Percentiles rank a stretch among this genome's conserved stretches.
These are phyloP conservation scores for Aspergillus proliferans DNA, from an alignment of 2,329 filamentous ascomycete genomes.

Conservation along the genomic window DNA sequence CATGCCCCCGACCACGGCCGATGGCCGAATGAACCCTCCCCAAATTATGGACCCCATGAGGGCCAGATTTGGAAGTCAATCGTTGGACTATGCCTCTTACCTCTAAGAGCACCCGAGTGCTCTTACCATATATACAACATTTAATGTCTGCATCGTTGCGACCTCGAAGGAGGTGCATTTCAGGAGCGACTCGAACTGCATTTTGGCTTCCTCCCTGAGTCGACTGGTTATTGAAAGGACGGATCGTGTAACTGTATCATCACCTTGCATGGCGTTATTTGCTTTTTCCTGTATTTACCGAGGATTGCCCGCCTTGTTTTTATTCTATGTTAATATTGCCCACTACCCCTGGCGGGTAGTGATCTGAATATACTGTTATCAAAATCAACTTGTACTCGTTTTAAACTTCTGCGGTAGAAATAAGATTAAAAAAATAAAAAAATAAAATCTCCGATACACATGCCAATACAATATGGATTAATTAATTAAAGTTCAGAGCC, in stretches of 20 bases:
- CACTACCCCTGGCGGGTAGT: too few species aligned
- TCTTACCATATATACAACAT: constrained; percentile 1
- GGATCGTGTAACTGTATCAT: neutral
- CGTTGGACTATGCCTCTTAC: constrained; percentile 26
- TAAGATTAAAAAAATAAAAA: too few species aligned
- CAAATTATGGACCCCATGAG: constrained; percentile 21
- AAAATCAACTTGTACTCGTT: neutral
- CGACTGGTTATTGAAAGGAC: neutral
- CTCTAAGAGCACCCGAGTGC: constrained; percentile 8
- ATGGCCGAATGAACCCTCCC: constrained; percentile 18
- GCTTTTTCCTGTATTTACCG: neutral
- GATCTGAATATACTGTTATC: too few species aligned
- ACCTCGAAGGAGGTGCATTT: neutral
- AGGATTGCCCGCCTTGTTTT: neutral
- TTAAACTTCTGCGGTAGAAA: too few species aligned
- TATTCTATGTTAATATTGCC: constrained; percentile 1
- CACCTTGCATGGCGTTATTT: neutral
- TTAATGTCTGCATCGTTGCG: neutral
- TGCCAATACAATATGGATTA: too few species aligned
- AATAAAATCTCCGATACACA: too few species aligned
- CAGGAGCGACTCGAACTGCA: neutral
- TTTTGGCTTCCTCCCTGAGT: neutral
- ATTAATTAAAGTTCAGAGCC: too few species aligned
- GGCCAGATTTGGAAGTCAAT: constrained; percentile 20
- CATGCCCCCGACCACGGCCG: constrained; percentile 13